Base-by-base conservation (phyloP, 306 rosid species). In the Lagenaria siceraria region DNA sequence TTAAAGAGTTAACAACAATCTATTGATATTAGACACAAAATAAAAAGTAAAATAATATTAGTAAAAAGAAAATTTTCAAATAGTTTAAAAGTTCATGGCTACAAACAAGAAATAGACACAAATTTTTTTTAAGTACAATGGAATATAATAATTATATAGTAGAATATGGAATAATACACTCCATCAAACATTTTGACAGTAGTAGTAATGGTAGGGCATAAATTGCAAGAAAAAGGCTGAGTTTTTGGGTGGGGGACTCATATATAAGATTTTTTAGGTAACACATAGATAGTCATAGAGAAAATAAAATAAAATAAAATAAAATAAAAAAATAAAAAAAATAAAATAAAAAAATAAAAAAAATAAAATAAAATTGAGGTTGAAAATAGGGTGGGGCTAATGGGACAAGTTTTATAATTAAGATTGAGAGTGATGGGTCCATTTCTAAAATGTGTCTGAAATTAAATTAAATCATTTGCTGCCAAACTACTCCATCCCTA, bases 361-460 rank as follows among this genome's bases (percentile, higher is more conserved):
- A 2, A 8, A n/a, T n/a, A n/a, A n/a, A n/a, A n/a, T n/a, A 19
- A 4, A 35, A 1, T 11, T 40, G 53, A 35, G 49, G 72, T 65
- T 35, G 46, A 35, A 65, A 65, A 65, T 35, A n/a, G 33, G 31
- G 74, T 38, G 74, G 51, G 73, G 52, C 51, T 65, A 65, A 38
- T 66, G 53, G 74, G 53, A 66, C 74, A 66, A 40, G 53, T 38
- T 66, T 66, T 66, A 40, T 40, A 66, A 66, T 66, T 61, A 66
- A 21, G 18, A 21, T 68, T 68, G 74, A 68, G 53, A 68, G 74
- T 42, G 74, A 65, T 68, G 53, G 31, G 74, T 38, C 53, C 19
- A 68, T 68, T 29, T 68, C 31, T 10, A 46, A 13, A 46, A 68
- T 40, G 53, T 38, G 11, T 22, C 2, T 68, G 6, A 42, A 64